Evolutionary conservation across 2,329 filamentous ascomycete species (phyloP), one percentile per base, ranked within the genome.

Genomic region (Alternaria tenuissima): DNA sequence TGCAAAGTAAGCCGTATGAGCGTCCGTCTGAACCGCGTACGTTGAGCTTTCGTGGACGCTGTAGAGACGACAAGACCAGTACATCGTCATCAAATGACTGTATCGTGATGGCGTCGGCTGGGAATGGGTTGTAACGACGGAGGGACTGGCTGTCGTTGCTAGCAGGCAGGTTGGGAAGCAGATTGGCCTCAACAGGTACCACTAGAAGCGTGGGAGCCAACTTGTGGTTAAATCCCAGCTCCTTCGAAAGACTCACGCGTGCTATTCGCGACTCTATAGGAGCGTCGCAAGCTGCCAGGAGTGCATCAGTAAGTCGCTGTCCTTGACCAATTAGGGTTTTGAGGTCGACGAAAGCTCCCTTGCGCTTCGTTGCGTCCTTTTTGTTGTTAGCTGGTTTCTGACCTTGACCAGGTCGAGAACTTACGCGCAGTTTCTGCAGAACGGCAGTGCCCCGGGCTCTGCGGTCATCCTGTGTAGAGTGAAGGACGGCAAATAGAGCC

Each of bases 1-100:
- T 99, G 82, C 96, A 96, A 57, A 99, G 85, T 7, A 99, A 87
- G 65, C 92, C 92, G 77, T 99, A 99, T 18, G 86, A 85, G 59
- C 90, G 91, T 7, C 96, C 95, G 78, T 99, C 93, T 0, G 92
- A 94, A 0, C 94, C 95, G 55, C 92, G 87, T 7, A 95, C 91
- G 16, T 89, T 95, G 55, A 99, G 87, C 68, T 94, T 95, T 52
- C 94, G 89, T 12, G 96, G 95, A 68, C 95, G 94, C 59, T 97
- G 94, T 4, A 99, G 85, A 2, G 96, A 99, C 57, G 91, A 92
- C 20, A 99, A 83, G 4, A 99, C 91, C 24, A 96, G 81, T 0
- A 97, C 95, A 59, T 97, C 91, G 69, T 99, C 94, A 39, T 90
- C 80, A 77, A 99, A 96, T 16, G 83, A 84, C 39, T 85, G 84